Conservation (phyloP, 345 rosid genomes). For the Abelmoschus esculentus region DNA sequence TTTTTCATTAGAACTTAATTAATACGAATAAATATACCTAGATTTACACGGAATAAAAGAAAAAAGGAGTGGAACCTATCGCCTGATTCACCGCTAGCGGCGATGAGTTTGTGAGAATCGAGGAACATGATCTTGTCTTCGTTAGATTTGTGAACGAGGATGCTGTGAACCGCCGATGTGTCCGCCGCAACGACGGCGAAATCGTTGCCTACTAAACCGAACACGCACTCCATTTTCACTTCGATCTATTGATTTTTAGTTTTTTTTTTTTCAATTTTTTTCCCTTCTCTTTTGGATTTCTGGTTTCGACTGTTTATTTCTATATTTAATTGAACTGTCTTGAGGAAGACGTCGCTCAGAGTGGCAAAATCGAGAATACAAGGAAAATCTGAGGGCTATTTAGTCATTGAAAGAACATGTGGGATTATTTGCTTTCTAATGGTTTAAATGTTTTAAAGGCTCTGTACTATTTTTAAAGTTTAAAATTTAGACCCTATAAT, state of each 20-base stretch:
- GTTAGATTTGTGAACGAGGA: constrained; percentile 81
- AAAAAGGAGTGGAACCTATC: constrained; percentile 42
- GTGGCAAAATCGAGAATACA: background rate
- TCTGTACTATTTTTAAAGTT: too few species aligned
- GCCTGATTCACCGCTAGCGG: constrained; percentile 97
- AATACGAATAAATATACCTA: too few species aligned
- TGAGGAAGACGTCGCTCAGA: constrained; percentile 19
- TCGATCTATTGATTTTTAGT: constrained; percentile 48
- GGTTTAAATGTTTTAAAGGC: too few species aligned
- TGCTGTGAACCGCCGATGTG: constrained; percentile 86
- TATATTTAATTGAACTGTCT: constrained; percentile 14
- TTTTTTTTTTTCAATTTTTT: background rate
- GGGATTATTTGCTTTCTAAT: too few species aligned
- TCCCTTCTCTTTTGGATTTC: background rate
- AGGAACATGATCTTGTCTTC: constrained; percentile 97
- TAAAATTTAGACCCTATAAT: too few species aligned
- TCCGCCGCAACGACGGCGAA: constrained; percentile 82
- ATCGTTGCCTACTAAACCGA: constrained; percentile 84
- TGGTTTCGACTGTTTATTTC: background rate
- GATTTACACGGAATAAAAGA: background rate
- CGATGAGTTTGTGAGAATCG: constrained; percentile 91
- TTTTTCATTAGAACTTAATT: background rate
- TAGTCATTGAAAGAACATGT: background rate
- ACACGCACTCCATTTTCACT: constrained; percentile 21
- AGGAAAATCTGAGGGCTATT: background rate